A percentile compares a stretch with the other conserved stretches of the same genome.
These are phyloP conservation scores for Elsinoe arachidis DNA, from an alignment of 2,329 filamentous ascomycete species.

Conservation along the genomic window DNA sequence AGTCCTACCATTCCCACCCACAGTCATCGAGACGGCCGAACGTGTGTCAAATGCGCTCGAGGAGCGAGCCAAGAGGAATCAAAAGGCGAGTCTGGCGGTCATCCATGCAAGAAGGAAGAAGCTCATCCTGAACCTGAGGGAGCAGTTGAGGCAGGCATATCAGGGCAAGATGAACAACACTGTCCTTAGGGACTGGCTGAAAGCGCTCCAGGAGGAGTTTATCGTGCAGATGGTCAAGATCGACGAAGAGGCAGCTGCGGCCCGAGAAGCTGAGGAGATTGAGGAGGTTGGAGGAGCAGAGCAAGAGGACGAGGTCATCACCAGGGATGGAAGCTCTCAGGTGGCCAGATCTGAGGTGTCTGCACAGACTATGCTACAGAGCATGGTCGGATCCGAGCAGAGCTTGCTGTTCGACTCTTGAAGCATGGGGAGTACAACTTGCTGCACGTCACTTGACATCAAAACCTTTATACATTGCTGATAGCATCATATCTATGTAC, in stretches of 20 bases:
- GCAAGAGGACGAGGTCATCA: background rate
- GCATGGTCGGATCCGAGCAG: background rate
- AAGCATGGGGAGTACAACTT: background rate
- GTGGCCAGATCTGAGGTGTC: background rate
- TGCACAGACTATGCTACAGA: too few relatives aligned
- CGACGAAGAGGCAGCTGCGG: slow-evolving; percentile 36
- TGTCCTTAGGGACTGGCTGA: slow-evolving; percentile 55
- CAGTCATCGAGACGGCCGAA: slow-evolving; percentile 60
- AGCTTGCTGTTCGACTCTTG: background rate
- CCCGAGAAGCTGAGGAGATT: slow-evolving; percentile 3
- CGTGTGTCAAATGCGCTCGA: slow-evolving; percentile 56
- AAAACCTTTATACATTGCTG: background rate
- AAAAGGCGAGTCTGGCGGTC: slow-evolving; percentile 49
- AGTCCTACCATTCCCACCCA: slow-evolving; percentile 61
- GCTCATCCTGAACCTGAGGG: slow-evolving; percentile 62
- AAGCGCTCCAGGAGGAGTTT: slow-evolving; percentile 65
- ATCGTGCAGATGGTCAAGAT: slow-evolving; percentile 60
- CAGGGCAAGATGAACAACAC: slow-evolving; percentile 57
- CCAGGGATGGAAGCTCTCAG: background rate
- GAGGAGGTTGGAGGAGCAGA: background rate
- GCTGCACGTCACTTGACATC: background rate
- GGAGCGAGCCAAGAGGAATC: slow-evolving; percentile 40
- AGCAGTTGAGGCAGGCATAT: slow-evolving; percentile 61
- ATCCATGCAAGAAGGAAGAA: slow-evolving; percentile 58
- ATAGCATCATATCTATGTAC: background rate